Base-by-base conservation (phyloP, 306 rosid genomes). In the Begonia peltatifolia region DNA sequence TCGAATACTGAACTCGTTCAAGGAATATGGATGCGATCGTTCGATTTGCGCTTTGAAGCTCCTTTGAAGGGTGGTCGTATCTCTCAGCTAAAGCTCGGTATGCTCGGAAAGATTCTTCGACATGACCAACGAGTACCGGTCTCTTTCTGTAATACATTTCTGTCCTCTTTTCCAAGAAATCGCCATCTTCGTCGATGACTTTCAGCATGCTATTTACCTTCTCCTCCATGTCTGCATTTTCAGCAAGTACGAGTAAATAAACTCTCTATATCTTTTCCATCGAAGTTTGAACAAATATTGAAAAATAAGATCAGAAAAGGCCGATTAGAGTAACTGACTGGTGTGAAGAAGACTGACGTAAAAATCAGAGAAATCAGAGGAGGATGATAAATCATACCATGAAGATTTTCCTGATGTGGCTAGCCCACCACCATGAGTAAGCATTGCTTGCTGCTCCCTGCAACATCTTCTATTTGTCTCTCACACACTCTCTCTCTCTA, bases 361-460 rank as follows among this genome's bases (percentile, higher is more conserved):
- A 44, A 3, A 43, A 20, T 53, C 10, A 22, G 47, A 25, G 25
- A 57, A 51, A 12, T 10, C 2, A 41, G 10, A 42, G 12, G 12
- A 30, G 38, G 9, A 30, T 30, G 38, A 30, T 30, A 30, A 13
- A 10, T 23, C 56, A 18, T 70, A 86, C 99, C 99, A 56, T 70
- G 84, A 79, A 92, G 88, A 68, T 77, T 86, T 59, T 86, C 73
- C 99, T 77, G 55, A 92, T 59, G 74, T 86, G 99, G 74, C 96
- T 86, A 7, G 81, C 96, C 99, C 99, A 92, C 99, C 99, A 92
- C 93, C 96, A 92, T 61, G 99, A 76, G 71, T 77, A 86, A 36
- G 99, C 94, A 62, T 77, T 86, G 66, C 83, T 81, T 58, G 96
- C 96, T 61, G 94, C 99, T 71, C 99, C 83, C 25, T 83, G 78